Evolutionary conservation across 2,329 filamentous ascomycete genomes (phyloP).

Genomic region (Pochonia chlamydosporia): DNA sequence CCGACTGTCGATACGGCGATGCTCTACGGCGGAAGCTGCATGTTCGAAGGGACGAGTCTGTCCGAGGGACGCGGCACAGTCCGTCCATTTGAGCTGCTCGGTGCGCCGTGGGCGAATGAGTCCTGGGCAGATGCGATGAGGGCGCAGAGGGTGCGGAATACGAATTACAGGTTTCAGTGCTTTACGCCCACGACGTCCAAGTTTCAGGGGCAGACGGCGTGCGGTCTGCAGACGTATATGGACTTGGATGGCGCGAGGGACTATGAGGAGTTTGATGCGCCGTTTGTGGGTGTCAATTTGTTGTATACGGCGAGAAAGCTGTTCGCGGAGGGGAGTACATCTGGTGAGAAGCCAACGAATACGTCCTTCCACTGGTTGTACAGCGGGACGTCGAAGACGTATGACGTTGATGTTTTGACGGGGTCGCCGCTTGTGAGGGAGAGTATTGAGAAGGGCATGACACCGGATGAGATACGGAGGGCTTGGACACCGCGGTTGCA

Average conservation of each 20-base stretch:
- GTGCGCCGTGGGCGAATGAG: constrained; percentile 12
- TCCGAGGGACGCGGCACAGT: constrained; percentile 11
- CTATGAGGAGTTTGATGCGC: constrained; percentile 6
- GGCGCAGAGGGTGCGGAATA: constrained; percentile 3
- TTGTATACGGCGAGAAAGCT: constrained; percentile 9
- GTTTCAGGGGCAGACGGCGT: constrained; percentile 4
- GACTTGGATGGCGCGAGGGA: background rate
- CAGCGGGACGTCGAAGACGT: background rate
- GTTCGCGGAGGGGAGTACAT: constrained; percentile 2
- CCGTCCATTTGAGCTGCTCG: constrained; percentile 11
- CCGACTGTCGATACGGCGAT: constrained; percentile 10
- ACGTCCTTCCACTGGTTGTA: constrained; percentile 8
- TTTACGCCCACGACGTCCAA: constrained; percentile 10
- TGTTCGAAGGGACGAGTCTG: constrained; percentile 11
- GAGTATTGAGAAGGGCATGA: constrained; percentile 9
- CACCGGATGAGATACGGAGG: constrained; percentile 9
- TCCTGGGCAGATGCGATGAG: constrained; percentile 10
- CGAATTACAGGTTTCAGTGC: constrained; percentile 11
- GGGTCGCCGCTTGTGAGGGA: constrained; percentile 11
- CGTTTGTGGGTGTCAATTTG: constrained; percentile 7
- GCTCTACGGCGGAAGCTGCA: constrained; percentile 10
- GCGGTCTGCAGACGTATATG: constrained; percentile 10
- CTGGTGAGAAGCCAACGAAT: background rate
- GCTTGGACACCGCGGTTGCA: constrained; percentile 7
- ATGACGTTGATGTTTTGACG: constrained; percentile 9